Evolutionary conservation across 2,329 filamentous ascomycete species (phyloP).

Genomic region (Ramularia endophylla): DNA sequence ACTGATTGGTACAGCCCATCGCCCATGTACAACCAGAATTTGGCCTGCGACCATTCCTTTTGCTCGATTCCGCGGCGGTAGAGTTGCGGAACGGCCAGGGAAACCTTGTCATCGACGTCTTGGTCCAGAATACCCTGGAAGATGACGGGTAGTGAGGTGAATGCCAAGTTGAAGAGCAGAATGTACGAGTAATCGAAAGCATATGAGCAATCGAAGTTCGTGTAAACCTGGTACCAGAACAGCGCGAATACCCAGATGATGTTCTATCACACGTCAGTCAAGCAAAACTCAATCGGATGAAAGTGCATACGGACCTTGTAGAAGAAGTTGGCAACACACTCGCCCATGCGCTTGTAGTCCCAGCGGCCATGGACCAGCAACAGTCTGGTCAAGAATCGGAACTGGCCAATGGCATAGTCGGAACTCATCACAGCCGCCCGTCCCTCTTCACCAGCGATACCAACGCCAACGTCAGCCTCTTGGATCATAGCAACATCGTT

Average conservation of each 20-base stretch:
- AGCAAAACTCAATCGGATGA: background rate
- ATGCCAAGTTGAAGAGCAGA: slow-evolving; percentile 90
- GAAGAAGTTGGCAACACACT: slow-evolving; percentile 98
- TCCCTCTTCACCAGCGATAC: slow-evolving; percentile 89
- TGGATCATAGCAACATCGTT: slow-evolving; percentile 99
- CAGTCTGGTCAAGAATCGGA: slow-evolving; percentile 77
- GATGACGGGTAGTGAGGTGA: slow-evolving; percentile 90
- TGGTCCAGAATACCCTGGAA: slow-evolving; percentile 97
- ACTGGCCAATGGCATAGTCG: slow-evolving; percentile 92
- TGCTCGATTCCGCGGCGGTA: slow-evolving; percentile 95
- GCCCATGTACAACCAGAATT: slow-evolving; percentile 97
- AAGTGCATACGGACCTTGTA: slow-evolving; percentile 63
- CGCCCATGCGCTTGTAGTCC: slow-evolving; percentile 91
- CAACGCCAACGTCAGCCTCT: slow-evolving; percentile 92
- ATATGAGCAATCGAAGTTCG: slow-evolving; percentile 94
- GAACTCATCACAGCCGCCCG: slow-evolving; percentile 93
- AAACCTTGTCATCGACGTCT: slow-evolving; percentile 91
- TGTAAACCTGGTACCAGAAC: slow-evolving; percentile 97
- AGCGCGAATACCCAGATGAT: slow-evolving; percentile 95
- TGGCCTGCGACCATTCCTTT: slow-evolving; percentile 89
- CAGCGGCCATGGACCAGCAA: slow-evolving; percentile 88
- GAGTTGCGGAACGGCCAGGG: slow-evolving; percentile 87
- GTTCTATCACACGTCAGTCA: slow-evolving; percentile 53
- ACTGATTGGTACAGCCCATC: slow-evolving; percentile 94
- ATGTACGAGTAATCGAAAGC: slow-evolving; percentile 98